These are phyloP conservation scores for Choiromyces venosus DNA, from an alignment of 495 filamentous ascomycete genomes.

Conservation along the genomic window DNA sequence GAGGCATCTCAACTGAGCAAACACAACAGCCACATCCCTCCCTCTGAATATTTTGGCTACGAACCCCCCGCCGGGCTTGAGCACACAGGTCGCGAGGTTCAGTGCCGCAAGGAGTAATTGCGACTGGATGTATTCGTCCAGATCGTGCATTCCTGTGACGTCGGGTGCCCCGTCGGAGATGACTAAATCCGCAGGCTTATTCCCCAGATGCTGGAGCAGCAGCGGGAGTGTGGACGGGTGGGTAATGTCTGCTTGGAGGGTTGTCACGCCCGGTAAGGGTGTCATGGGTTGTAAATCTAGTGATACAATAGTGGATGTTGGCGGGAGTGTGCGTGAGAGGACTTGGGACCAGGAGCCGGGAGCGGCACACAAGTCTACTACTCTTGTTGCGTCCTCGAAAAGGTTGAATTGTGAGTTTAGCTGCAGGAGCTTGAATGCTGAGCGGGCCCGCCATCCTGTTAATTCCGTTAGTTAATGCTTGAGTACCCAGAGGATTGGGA, in stretches of 20 bases:
- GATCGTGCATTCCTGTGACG: constrained; percentile 91
- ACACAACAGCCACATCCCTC: constrained; percentile 85
- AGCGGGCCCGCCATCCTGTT: constrained; percentile 78
- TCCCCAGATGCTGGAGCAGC: constrained; percentile 74
- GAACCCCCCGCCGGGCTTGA: constrained; percentile 88
- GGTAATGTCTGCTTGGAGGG: constrained; percentile 89
- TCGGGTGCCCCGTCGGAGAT: constrained; percentile 93
- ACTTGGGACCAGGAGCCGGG: constrained; percentile 97
- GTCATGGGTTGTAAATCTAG: constrained; percentile 96
- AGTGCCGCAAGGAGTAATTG: constrained; percentile 90
- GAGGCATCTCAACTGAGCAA: constrained; percentile 82
- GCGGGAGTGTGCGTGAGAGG: constrained; percentile 68
- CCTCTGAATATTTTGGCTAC: constrained; percentile 97
- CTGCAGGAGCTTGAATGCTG: constrained; percentile 93
- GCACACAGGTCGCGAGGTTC: constrained; percentile 83
- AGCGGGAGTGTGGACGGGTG: constrained; percentile 90
- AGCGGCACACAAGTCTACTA: constrained; percentile 93
- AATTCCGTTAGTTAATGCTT: constrained; percentile 10
- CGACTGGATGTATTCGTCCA: constrained; percentile 96
- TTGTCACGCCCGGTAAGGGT: constrained; percentile 83
- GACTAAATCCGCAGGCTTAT: constrained; percentile 54
- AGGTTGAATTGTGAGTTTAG: constrained; percentile 90
- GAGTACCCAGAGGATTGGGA: neutral
- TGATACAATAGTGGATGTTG: constrained; percentile 61
- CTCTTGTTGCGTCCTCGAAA: constrained; percentile 61